Evolutionary conservation across 345 rosid species (phyloP), one percentile per base, ranked within the genome.

Genomic region (Lepidium didymum): DNA sequence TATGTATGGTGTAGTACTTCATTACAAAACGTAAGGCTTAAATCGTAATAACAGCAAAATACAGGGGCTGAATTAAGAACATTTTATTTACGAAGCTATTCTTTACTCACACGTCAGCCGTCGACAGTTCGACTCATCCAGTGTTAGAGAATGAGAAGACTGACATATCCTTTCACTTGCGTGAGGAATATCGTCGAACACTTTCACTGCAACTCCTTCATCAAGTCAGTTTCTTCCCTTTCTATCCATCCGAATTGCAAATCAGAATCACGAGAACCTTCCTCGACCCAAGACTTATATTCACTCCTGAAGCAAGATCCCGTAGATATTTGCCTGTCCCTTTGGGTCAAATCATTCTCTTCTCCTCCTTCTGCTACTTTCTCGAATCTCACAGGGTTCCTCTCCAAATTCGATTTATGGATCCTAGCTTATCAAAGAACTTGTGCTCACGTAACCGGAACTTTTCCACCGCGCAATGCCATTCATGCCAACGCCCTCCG

Each of bases 281-380:
- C 47, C 19, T 19, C 65, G 0, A 38, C 56, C 3, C 71, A 78
- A 34, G 92, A 84, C 29, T 88, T 85, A 0, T 76, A 82, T 54
- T 53, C 92, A 15, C 89, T 88, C 55, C 86, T 94, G 55, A 91
- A 86, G 52, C 87, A 86, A 62, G 99, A 94, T 60, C 97, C 96
- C 0, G 69, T 91, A 9, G 86, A 91, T n/a, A 85, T 88, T 47
- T 86, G 90, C 49, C 72, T 84, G 47, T 87, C 92, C 4, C 74
- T 94, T 9, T 94, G 99, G 99, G 85, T 91, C 81, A 94, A 94
- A 69, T 81, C 97, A 56, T 94, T 86, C 87, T 85, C 99, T 12
- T 84, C 89, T 1, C 87, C 86, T 0, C 89, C 87, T 0, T 42
- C 78, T 45, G 45, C 81, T 52, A 77, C 81, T 12, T 88, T 88